Evolutionary conservation across 2,329 filamentous ascomycete species (phyloP), one percentile per base, ranked within the genome.

Genomic region (Epichloe glyceriae): DNA sequence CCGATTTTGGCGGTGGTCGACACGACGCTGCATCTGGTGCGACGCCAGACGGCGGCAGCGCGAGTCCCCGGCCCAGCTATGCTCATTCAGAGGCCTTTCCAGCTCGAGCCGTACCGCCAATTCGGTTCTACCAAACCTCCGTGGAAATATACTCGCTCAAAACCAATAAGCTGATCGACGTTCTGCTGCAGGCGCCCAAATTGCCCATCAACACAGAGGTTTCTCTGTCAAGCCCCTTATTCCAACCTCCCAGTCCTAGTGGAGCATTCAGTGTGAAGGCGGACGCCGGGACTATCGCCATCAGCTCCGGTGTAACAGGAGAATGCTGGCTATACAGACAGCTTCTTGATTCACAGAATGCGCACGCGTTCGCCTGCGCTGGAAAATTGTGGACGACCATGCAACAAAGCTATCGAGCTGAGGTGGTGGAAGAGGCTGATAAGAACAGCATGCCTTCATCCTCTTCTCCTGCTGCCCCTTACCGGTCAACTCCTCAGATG

Each of bases 351-450:
- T 61, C 66, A 1, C 67, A 69, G 45, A 75, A 76, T 20, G 61
- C 65, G 1, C 68, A 68, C 20, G 56, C 70, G 43, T 83, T 76
- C 63, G 72, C 67, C 38, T 96, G 89, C 60, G 73, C 93, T 50
- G 90, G 85, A 19, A 98, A 98, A 68, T 71, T 94, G 17, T 98
- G 93, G 93, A 96, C 93, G 0, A 83, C 82, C 43, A 72, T 95
- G 30, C 87, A 93, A 61, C 77, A 81, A 56, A 70, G 71, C 33
- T 66, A 71, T 17, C 73, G 73, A 52, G 70, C 70, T 22, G 73
- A 78, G 33, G 63, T 70, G 26, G 58, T 68, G 1, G 70, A 74
- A 52, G 76, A 80, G 53, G 57, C 63, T 15, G 73, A 74, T 53
- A 67, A 69, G 52, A 56, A 54, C 38, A 65, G 64, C 38, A 62